These are phyloP conservation scores for Monilinia polystroma DNA, from an alignment of 2,329 filamentous ascomycete genomes.

Conservation along the genomic window DNA sequence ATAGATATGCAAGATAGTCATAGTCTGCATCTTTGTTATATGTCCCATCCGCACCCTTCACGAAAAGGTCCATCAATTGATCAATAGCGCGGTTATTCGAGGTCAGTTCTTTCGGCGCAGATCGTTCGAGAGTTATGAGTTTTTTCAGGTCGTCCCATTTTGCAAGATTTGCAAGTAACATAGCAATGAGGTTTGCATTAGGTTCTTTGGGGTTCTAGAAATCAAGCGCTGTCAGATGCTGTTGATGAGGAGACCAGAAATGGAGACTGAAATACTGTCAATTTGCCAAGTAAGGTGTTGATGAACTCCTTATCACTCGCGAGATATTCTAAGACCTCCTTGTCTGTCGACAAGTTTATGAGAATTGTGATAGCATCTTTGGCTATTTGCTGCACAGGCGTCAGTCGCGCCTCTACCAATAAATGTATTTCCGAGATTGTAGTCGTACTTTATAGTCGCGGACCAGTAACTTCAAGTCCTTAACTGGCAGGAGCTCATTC, in stretches of 20 bases:
- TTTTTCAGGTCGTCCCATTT: constrained; percentile 74
- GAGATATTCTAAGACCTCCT: constrained; percentile 69
- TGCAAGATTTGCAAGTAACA: constrained; percentile 88
- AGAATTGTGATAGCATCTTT: constrained; percentile 90
- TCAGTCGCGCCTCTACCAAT: constrained; percentile 24
- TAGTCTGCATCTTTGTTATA: constrained; percentile 86
- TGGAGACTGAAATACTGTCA: constrained; percentile 66
- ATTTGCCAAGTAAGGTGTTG: constrained; percentile 66
- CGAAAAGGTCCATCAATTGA: constrained; percentile 93
- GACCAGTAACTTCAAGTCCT: constrained; percentile 82
- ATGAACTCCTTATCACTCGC: constrained; percentile 80
- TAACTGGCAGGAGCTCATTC: constrained; percentile 73
- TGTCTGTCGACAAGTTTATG: constrained; percentile 78
- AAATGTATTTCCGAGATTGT: not conserved
- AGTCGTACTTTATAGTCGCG: constrained; percentile 73
- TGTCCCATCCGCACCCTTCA: constrained; percentile 78
- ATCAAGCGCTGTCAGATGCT: not conserved
- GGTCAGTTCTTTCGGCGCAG: constrained; percentile 66
- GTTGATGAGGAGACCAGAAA: constrained; percentile 20
- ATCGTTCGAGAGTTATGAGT: constrained; percentile 66
- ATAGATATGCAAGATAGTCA: constrained; percentile 91
- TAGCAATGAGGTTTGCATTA: constrained; percentile 81
- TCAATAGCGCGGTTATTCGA: constrained; percentile 76
- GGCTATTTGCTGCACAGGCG: constrained; percentile 67
- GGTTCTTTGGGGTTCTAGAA: constrained; percentile 67